Conservation (phyloP, 768 basidiomycete species). For the Obba rivulosa region DNA sequence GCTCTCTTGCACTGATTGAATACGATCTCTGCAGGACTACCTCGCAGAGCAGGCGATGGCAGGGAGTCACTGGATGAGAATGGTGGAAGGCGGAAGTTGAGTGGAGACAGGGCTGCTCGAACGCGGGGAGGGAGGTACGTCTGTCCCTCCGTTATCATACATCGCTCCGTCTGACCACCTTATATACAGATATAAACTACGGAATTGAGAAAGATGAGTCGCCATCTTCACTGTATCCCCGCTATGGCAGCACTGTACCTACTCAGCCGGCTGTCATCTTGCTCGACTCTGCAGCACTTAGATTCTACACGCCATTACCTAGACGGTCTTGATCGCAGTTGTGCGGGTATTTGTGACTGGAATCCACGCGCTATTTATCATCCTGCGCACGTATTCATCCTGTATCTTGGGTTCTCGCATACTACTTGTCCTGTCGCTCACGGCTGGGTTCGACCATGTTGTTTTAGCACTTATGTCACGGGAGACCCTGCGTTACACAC, state of each 20-base stretch:
- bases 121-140: slow-evolving; percentile 61
- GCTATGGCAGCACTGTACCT: slow-evolving; percentile 21
- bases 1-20: slow-evolving; percentile 68
- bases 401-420: too few species aligned
- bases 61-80: slow-evolving; percentile 56
- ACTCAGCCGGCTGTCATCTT: too few species aligned
- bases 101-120: slow-evolving; percentile 67
- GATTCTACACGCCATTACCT: too few species aligned
- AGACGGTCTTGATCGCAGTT: too few species aligned
- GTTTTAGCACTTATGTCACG: too few species aligned
- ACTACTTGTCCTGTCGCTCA: too few species aligned
- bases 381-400: too few species aligned
- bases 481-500: too few species aligned
- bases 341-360: too few species aligned
- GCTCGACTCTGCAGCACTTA: too few species aligned
- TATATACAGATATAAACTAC: slow-evolving; percentile 64
- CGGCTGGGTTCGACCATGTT: too few species aligned
- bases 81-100: slow-evolving; percentile 78
- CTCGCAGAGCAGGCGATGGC: slow-evolving; percentile 61
- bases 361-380: too few species aligned
- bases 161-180: not conserved
- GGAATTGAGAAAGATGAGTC: slow-evolving; percentile 72
- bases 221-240: slow-evolving; percentile 71
- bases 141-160: not conserved
- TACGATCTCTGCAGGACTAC: slow-evolving; percentile 82